Evolutionary conservation across 305 asterid species (phyloP), one percentile per base, ranked within the genome.

Genomic region (Rubia peregrina): DNA sequence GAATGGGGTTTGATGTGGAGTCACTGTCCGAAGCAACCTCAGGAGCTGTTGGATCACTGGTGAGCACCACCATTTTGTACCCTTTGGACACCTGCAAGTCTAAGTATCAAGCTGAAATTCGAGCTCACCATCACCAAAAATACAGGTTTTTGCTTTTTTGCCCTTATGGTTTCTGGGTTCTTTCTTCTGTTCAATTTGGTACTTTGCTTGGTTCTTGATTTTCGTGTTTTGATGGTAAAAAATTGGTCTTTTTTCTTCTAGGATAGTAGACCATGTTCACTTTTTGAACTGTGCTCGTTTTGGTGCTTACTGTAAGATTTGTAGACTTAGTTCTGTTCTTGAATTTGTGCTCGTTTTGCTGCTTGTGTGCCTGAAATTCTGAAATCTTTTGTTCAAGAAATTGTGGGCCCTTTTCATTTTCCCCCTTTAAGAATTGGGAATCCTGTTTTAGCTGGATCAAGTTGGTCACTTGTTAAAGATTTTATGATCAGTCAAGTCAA

Each of bases 31-130:
- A 92, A 81, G 98, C 98, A 65, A 80, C 96, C 7, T 85, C 98
- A 9, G 96, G 98, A 65, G 96, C 96, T 61, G 80, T 92, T 71
- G 98, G 98, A 72, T 76, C 98, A 64, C 86, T 92, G 77, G 85
- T 88, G 33, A 92, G 98, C 83, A 92, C 96, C 79, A 87, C 98
- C 75, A 71, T 92, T 64, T 63, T 92, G 80, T 92, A 92, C 74
- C 98, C 98, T 22, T 81, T 92, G 10, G 98, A 92, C 66, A 92
- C 98, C 73, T 90, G 96, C 86, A 92, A 92, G 83, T 85, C 90
- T 30, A 92, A 92, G 78, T 92, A 83, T 63, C 98, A 92, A 85
- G 96, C 98, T 73, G 96, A 92, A 62, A 85, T 88, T 78, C 89
- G 85, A 74, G 78, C 82, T 78, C 96, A 83, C 22, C 84, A 81